Evolutionary conservation across 257 asterid species (phyloP).

Genomic region (Solanum infundibuliforme): DNA sequence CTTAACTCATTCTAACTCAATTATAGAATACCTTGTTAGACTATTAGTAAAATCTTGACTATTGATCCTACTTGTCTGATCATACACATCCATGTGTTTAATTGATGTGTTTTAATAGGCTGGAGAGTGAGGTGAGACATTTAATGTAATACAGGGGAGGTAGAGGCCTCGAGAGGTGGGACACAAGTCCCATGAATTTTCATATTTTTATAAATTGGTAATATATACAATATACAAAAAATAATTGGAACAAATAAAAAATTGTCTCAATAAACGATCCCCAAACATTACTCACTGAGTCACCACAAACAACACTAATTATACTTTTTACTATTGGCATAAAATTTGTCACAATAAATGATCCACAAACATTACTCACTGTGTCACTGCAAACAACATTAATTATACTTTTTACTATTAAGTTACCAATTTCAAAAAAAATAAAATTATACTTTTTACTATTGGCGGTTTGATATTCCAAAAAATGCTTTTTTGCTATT

Average conservation of each 20-base stretch:
- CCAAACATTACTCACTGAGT: neutral
- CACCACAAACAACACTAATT: neutral
- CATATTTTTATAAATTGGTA: neutral
- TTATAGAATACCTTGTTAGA: neutral
- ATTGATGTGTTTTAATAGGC: neutral
- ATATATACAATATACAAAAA: neutral
- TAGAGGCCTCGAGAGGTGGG: neutral
- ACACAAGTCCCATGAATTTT: neutral
- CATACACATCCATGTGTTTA: neutral
- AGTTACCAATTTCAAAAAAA: too few relatives aligned
- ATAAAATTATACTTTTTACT: neutral
- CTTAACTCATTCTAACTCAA: neutral
- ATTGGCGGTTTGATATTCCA: neutral
- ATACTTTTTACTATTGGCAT: neutral
- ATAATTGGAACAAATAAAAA: neutral
- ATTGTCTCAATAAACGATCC: neutral
- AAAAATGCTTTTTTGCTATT: neutral
- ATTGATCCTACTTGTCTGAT: neutral
- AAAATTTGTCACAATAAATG: neutral
- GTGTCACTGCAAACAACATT: neutral
- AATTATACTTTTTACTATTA: neutral
- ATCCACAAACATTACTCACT: neutral
- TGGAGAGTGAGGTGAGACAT: neutral
- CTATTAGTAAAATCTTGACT: neutral
- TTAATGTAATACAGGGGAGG: neutral